Conservation (phyloP, 345 rosid genomes). For the Gossypium rotundifolium region DNA sequence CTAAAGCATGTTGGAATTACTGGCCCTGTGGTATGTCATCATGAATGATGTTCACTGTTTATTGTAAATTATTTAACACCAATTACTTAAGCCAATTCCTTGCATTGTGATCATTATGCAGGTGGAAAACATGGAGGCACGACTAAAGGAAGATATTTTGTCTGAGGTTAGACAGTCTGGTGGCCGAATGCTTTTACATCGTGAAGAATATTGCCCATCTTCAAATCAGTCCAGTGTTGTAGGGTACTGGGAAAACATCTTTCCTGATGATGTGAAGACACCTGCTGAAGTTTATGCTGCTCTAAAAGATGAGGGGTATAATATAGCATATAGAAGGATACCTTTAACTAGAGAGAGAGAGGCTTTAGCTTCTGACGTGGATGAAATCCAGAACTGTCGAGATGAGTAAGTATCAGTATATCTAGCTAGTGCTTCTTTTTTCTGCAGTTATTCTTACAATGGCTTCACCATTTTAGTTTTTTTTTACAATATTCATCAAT, state of each 20-base stretch:
- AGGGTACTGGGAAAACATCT: conserved; percentile 95
- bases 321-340: conserved; percentile 66
- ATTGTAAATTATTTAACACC: background rate
- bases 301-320: conserved; percentile 62
- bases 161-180: conserved; percentile 66
- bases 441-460: background rate
- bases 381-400: conserved; percentile 65
- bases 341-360: conserved; percentile 91
- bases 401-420: conserved; percentile 53
- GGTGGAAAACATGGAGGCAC: conserved; percentile 88
- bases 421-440: conserved; percentile 7
- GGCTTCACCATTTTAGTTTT: background rate
- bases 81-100: conserved; percentile 7
- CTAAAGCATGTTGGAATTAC: conserved; percentile 95
- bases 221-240: conserved; percentile 69
- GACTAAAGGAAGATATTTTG: conserved; percentile 86
- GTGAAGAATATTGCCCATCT: conserved; percentile 78
- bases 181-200: conserved; percentile 88
- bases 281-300: conserved; percentile 90
- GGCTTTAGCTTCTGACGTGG: conserved; percentile 81
- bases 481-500: background rate
- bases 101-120: conserved; percentile 26
- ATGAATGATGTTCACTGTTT: conserved; percentile 4
- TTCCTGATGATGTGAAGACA: conserved; percentile 74
- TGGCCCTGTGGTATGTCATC: conserved; percentile 67